Evolutionary conservation across 1,284 basidiomycete species (phyloP).

Genomic region (Grifola frondosa): DNA sequence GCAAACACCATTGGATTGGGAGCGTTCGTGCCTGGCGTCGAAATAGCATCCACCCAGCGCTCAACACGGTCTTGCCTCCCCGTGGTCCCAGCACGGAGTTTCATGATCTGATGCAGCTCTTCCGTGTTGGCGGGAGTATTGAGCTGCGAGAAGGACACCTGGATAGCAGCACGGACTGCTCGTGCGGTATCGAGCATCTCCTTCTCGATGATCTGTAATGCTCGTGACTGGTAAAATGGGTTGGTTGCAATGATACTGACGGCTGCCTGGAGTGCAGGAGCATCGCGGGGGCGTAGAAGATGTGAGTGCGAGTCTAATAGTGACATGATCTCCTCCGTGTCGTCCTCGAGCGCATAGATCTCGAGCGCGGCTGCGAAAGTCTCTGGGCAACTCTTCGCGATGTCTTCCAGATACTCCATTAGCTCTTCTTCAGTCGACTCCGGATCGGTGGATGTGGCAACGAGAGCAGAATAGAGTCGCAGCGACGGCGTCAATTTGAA

Average conservation of each 20-base stretch:
- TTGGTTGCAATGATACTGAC: conserved; percentile 38
- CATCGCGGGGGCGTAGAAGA: conserved; percentile 58
- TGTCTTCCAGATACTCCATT: conserved; percentile 35
- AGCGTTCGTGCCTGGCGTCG: conserved; percentile 39
- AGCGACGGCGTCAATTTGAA: conserved; percentile 52
- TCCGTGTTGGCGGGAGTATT: conserved; percentile 36
- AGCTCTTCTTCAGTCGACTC: conserved; percentile 34
- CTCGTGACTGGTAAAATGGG: conserved; percentile 31
- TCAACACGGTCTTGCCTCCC: conserved; percentile 46
- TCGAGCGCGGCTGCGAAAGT: conserved; percentile 53
- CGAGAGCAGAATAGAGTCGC: conserved; percentile 44
- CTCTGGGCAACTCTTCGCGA: conserved; percentile 49
- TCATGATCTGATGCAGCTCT: conserved; percentile 47
- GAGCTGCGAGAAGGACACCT: conserved; percentile 47
- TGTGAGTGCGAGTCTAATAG: conserved; percentile 48
- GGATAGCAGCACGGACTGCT: conserved; percentile 42
- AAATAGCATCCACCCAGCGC: conserved; percentile 51
- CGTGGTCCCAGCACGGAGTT: conserved; percentile 37
- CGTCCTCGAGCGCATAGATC: conserved; percentile 42
- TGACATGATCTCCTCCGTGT: conserved; percentile 34
- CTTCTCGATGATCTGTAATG: conserved; percentile 45
- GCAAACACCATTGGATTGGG: conserved; percentile 59
- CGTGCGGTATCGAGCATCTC: conserved; percentile 48
- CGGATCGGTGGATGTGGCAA: conserved; percentile 36
- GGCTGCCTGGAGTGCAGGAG: conserved; percentile 43